A percentile compares a stretch with the other conserved stretches of the same genome.
Evolutionary conservation across 2,329 filamentous ascomycete genomes (phyloP).

Genomic region (Alternaria atra): DNA sequence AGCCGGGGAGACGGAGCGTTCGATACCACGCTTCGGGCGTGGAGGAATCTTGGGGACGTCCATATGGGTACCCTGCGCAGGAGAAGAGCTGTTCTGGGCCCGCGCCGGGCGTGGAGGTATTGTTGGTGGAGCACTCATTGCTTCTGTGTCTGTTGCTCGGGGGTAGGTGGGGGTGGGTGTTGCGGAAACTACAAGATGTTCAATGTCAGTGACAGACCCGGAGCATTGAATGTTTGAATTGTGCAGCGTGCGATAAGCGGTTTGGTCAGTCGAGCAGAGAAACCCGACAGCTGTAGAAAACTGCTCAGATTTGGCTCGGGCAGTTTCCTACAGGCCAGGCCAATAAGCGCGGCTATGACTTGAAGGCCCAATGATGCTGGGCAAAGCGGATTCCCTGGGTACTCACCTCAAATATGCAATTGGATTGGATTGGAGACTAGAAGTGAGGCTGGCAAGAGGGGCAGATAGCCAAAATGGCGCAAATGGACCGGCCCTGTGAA

Average conservation of each 20-base stretch:
- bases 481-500: slow-evolving; percentile 21
- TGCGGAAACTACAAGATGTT: slow-evolving; percentile 20
- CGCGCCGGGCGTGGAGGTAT: slow-evolving; percentile 71
- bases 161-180: slow-evolving; percentile 25
- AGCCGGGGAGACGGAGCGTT: slow-evolving; percentile 79
- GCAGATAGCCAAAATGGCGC: slow-evolving; percentile 28
- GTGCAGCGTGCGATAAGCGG: slow-evolving; percentile 37
- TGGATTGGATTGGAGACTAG: slow-evolving; percentile 6
- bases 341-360: slow-evolving; percentile 26
- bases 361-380: slow-evolving; percentile 27
- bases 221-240: slow-evolving; percentile 30
- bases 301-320: slow-evolving; percentile 21
- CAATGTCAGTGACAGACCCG: slow-evolving; percentile 34
- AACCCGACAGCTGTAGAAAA: slow-evolving; percentile 22
- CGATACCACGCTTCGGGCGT: slow-evolving; percentile 72
- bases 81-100: slow-evolving; percentile 56
- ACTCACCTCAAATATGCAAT: slow-evolving; percentile 29
- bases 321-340: slow-evolving; percentile 27
- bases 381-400: slow-evolving; percentile 24
- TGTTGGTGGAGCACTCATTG: slow-evolving; percentile 60
- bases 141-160: slow-evolving; percentile 30
- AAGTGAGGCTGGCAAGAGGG: slow-evolving; percentile 10
- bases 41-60: slow-evolving; percentile 79
- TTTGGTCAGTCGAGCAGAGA: slow-evolving; percentile 17
- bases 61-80: slow-evolving; percentile 52